Percentiles rank a stretch among this genome's conserved stretches.
phyloP scores from a whole-genome alignment of 306 rosid genomes.

The Vachellia pachyceras region DNA sequence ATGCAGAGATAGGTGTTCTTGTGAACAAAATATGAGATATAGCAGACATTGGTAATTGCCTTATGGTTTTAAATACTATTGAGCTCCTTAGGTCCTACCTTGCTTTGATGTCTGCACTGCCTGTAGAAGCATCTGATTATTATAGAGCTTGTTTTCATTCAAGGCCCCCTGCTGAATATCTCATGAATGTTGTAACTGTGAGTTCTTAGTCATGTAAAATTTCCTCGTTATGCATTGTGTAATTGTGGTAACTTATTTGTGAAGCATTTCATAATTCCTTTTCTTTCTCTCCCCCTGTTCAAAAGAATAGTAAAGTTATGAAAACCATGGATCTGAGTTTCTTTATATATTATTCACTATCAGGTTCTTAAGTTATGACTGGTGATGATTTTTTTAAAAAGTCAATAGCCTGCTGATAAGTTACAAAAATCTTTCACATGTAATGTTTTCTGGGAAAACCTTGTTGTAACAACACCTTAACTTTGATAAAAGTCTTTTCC shows the following conservation, averaged over 20 bases:
- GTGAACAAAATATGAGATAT: slow-evolving; percentile 27
- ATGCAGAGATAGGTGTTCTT: slow-evolving; percentile 49
- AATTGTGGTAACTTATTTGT: slow-evolving; percentile 11
- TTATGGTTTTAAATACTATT: slow-evolving; percentile 6
- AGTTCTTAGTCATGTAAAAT: slow-evolving; percentile 24
- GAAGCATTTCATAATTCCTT: neutral
- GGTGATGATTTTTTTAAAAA: neutral
- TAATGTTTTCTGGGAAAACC: neutral
- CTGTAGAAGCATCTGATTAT: slow-evolving; percentile 33
- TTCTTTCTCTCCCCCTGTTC: neutral
- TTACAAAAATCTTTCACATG: neutral
- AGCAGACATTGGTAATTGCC: neutral
- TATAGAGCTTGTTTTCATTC: slow-evolving; percentile 28
- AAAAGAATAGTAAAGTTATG: no score
- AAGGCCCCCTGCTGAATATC: neutral
- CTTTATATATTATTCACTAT: no score
- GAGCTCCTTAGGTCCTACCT: slow-evolving; percentile 32
- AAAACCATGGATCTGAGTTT: neutral
- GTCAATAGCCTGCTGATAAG: neutral
- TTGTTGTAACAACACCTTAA: neutral
- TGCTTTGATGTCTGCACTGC: slow-evolving; percentile 39
- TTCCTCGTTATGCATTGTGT: slow-evolving; percentile 11
- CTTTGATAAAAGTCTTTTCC: no score
- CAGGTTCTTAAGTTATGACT: neutral
- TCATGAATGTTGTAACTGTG: slow-evolving; percentile 29